Evolutionary conservation across 106 monocot genomes (phyloP).

Genomic region (Ottelia alismoides): DNA sequence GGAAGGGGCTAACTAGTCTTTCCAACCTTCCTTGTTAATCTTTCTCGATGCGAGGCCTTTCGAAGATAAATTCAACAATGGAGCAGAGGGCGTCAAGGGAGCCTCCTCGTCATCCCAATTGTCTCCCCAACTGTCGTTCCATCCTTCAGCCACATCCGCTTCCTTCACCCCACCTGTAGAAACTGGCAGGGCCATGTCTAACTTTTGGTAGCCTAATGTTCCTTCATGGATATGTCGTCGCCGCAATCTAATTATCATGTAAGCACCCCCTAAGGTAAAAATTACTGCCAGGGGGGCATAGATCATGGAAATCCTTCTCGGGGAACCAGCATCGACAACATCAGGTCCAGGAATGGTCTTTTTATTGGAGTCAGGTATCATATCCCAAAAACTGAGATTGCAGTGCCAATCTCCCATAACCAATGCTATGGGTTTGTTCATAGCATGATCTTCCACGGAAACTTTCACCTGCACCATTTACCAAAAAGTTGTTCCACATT

Average conservation of each 20-base stretch:
- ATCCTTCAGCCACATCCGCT: constrained; percentile 23
- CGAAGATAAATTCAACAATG: constrained; percentile 35
- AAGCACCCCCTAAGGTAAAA: constrained; percentile 12
- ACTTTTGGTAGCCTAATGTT: constrained; percentile 37
- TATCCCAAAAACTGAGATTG: constrained; percentile 39
- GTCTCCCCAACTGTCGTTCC: constrained; percentile 74
- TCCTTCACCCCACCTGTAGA: constrained; percentile 48
- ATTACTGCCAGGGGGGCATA: constrained; percentile 16
- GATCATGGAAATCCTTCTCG: constrained; percentile 6
- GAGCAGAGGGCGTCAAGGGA: constrained; percentile 47
- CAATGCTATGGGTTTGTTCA: constrained; percentile 31
- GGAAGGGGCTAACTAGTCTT: constrained; percentile 39
- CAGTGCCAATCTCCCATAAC: constrained; percentile 34
- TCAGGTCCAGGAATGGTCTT: constrained; percentile 14
- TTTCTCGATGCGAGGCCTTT: constrained; percentile 70
- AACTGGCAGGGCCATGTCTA: constrained; percentile 41
- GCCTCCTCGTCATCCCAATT: constrained; percentile 84
- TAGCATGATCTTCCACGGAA: constrained; percentile 23
- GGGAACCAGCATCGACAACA: constrained; percentile 8
- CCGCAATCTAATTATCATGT: constrained; percentile 22
- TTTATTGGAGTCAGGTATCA: constrained; percentile 19
- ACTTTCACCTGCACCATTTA: constrained; percentile 77
- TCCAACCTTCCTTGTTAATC: constrained; percentile 74
- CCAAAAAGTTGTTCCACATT: too few relatives aligned
- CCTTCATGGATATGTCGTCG: constrained; percentile 2